Percentiles rank a stretch among this genome's conserved stretches.
Evolutionary conservation across 1,284 basidiomycete genomes (phyloP).

Genomic region (Pholiota adiposa): DNA sequence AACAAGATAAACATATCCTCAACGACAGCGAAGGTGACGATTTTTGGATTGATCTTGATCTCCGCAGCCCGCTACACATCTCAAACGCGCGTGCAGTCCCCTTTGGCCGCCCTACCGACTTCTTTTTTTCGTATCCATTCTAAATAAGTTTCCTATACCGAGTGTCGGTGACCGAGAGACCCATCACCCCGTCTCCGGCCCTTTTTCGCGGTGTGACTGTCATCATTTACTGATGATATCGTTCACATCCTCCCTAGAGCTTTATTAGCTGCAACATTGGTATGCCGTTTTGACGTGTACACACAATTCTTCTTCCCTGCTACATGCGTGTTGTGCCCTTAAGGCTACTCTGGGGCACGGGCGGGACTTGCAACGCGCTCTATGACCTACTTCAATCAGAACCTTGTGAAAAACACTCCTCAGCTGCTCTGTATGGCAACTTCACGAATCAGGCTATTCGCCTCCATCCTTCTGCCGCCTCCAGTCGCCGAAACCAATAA

Average conservation of each 20-base stretch:
- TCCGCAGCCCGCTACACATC: conserved; percentile 4
- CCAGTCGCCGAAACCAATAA: not conserved
- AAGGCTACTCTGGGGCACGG: not conserved
- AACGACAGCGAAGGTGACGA: conserved; percentile 7
- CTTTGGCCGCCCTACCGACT: conserved; percentile 1
- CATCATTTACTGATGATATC: conserved; percentile 4
- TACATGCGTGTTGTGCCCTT: not conserved
- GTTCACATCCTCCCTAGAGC: not conserved
- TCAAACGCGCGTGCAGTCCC: not conserved
- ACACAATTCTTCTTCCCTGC: not conserved
- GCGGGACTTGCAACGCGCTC: not conserved
- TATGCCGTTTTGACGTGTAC: not conserved
- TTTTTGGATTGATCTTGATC: conserved; percentile 3
- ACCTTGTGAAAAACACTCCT: not conserved
- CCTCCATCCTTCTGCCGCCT: not conserved
- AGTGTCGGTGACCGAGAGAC: conserved; percentile 9
- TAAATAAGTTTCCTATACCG: conserved; percentile 5
- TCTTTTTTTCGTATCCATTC: conserved; percentile 6
- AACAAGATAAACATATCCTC: not conserved
- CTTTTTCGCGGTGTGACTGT: conserved; percentile 1
- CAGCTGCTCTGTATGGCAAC: not conserved
- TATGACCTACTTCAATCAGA: not conserved
- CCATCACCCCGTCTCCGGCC: conserved; percentile 8
- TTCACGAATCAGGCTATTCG: not conserved
- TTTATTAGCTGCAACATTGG: not conserved